phyloP scores from a whole-genome alignment of 164 flowering plant genomes.

The Vitis riparia region DNA sequence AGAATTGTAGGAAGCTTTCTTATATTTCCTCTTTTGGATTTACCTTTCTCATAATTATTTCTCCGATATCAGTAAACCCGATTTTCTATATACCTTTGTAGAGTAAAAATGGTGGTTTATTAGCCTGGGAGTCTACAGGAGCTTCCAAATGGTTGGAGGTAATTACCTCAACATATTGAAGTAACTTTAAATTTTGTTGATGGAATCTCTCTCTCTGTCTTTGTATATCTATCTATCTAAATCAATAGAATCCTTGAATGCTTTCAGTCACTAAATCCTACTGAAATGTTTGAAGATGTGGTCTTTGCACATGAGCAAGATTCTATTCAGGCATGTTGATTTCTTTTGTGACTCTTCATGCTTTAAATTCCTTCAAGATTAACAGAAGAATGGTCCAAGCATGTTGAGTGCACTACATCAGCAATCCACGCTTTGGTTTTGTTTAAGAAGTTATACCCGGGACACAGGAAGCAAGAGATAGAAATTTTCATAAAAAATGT shows the following conservation, averaged over 20 bases:
- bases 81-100: no score
- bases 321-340: not conserved
- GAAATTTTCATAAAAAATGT: no score
- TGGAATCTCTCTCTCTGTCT: no score
- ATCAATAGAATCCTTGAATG: not conserved
- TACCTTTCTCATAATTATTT: not conserved
- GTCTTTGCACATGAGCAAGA: constrained; percentile 32
- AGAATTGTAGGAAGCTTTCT: no score
- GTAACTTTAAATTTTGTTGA: no score
- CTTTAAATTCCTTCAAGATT: no score
- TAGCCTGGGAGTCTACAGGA: no score
- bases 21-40: no score
- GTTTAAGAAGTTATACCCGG: constrained; percentile 43
- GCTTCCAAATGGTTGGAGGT: constrained; percentile 14
- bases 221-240: no score
- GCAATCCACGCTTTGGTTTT: constrained; percentile 33
- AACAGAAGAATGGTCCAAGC: not conserved
- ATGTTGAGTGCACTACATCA: constrained; percentile 44
- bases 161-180: not conserved
- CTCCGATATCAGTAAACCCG: not conserved
- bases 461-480: no score
- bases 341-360: no score
- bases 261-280: constrained; percentile 35
- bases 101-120: no score
- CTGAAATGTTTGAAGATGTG: constrained; percentile 34